Conservation (phyloP, 2,329 filamentous ascomycete species). For the Teratosphaeria viscida region DNA sequence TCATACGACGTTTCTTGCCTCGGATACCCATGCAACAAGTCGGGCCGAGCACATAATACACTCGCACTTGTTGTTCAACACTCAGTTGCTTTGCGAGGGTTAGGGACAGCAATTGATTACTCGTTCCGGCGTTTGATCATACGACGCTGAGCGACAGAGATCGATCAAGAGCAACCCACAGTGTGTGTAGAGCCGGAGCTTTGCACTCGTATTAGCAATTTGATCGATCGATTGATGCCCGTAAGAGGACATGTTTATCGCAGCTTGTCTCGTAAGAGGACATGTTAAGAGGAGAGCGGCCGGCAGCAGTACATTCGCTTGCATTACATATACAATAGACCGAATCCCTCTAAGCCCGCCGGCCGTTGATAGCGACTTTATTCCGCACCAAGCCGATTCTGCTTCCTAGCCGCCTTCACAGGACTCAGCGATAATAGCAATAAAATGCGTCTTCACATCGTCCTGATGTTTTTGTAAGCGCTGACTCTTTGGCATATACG, state of each 20-base stretch:
- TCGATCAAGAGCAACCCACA: neutral
- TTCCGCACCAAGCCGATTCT: neutral
- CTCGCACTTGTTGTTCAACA: no score
- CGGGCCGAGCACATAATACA: no score
- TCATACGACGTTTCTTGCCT: no score
- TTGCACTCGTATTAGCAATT: neutral
- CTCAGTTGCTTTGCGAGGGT: no score
- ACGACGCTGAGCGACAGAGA: neutral
- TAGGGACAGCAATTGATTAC: no score
- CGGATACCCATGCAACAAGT: no score
- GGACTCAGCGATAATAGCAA: neutral
- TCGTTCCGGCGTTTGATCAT: neutral
- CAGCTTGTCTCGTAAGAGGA: neutral
- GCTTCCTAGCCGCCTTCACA: neutral
- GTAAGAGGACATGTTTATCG: neutral
- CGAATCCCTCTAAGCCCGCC: neutral
- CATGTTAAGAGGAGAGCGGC: neutral
- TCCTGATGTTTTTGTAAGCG: neutral
- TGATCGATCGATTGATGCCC: neutral
- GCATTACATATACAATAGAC: neutral
- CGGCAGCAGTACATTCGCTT: neutral
- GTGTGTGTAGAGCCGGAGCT: neutral
- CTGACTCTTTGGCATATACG: neutral
- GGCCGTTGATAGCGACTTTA: neutral
- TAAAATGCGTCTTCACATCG: neutral